Conservation (phyloP, 345 rosid species). For the Ceriops tagal region DNA sequence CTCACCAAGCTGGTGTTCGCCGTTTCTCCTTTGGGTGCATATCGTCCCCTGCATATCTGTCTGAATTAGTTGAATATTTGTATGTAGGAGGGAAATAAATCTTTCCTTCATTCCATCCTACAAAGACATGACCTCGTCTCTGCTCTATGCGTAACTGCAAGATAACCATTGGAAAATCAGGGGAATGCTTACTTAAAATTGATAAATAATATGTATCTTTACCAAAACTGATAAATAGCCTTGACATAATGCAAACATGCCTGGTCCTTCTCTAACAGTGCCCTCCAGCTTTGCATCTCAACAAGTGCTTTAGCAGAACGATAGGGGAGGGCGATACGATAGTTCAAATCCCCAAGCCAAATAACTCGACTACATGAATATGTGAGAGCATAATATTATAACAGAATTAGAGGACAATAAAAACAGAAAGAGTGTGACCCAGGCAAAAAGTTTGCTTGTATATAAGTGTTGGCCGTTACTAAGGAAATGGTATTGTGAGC, state of each 20-base stretch:
- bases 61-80: slow-evolving; percentile 95
- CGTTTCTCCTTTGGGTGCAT: slow-evolving; percentile 94
- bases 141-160: slow-evolving; percentile 90
- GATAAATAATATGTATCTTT: too few species aligned
- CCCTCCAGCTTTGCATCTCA: slow-evolving; percentile 99
- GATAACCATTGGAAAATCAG: slow-evolving; percentile 19
- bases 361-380: slow-evolving; percentile 66
- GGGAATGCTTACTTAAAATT: slow-evolving; percentile 3
- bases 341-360: slow-evolving; percentile 98
- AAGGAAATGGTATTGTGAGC: too few species aligned
- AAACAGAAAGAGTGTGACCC: neutral
- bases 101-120: slow-evolving; percentile 92
- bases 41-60: slow-evolving; percentile 89
- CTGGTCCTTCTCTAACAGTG: slow-evolving; percentile 88
- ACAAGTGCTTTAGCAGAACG: slow-evolving; percentile 98
- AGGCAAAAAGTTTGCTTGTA: neutral
- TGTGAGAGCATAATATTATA: slow-evolving; percentile 3
- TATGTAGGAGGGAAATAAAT: slow-evolving; percentile 98
- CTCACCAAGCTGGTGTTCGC: slow-evolving; percentile 98
- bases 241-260: slow-evolving; percentile 30
- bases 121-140: slow-evolving; percentile 73
- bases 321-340: slow-evolving; percentile 89
- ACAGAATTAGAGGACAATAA: neutral
- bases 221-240: too few species aligned
- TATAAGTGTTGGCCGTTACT: neutral